Percentiles rank a stretch among this genome's conserved stretches.
Conservation (phyloP, 768 basidiomycete genomes). For the Suillus variegatus region DNA sequence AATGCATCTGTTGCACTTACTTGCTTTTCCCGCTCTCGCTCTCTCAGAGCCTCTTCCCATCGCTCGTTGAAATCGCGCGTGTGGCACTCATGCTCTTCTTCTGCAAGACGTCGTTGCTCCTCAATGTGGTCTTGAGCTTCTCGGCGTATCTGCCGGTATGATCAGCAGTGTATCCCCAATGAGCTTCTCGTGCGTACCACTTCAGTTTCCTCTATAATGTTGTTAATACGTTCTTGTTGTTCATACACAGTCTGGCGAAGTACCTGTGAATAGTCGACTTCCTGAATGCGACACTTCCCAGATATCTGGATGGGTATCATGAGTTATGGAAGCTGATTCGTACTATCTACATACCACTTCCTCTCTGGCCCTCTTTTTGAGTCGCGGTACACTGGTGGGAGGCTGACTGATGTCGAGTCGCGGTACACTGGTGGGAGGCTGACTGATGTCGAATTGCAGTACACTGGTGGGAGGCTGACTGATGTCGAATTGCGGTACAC, state of each 20-base stretch:
- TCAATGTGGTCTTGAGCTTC: neutral
- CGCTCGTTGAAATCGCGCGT: neutral
- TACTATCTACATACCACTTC: neutral
- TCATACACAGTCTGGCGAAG: slow-evolving; percentile 1
- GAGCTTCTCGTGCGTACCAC: too few relatives aligned
- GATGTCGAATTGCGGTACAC: too few relatives aligned
- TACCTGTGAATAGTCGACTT: slow-evolving; percentile 5
- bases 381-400: neutral
- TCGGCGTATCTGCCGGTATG: neutral
- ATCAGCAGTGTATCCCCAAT: too few relatives aligned
- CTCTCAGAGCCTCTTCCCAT: neutral
- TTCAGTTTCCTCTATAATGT: neutral
- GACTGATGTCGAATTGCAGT: too few relatives aligned
- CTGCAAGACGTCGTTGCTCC: neutral
- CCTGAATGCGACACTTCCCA: slow-evolving; percentile 1
- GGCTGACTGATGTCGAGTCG: too few relatives aligned
- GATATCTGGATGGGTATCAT: neutral
- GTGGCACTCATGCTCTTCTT: neutral
- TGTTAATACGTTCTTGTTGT: neutral
- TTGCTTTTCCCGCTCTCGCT: neutral
- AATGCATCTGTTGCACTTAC: neutral
- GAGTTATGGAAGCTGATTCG: neutral
- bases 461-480: neutral
- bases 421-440: too few relatives aligned
- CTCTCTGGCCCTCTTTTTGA: neutral